Conservation (phyloP, 2,329 filamentous ascomycete genomes). For the Colletotrichum higginsianum region DNA sequence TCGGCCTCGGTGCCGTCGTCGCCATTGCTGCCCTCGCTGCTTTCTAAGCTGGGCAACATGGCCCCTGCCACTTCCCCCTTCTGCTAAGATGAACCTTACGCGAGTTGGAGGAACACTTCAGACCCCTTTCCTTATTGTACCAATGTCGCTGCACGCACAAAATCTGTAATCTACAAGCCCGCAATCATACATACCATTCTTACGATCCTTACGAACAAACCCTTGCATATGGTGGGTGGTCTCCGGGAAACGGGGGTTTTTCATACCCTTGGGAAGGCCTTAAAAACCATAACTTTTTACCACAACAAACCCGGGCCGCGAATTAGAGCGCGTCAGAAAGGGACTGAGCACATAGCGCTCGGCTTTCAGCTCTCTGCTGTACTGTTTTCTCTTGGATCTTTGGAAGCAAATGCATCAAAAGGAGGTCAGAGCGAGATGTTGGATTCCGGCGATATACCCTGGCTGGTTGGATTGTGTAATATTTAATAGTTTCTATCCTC, state of each 20-base stretch:
- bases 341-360: not conserved
- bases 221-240: slow-evolving; percentile 45
- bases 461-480: slow-evolving; percentile 41
- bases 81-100: slow-evolving; percentile 23
- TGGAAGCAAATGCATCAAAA: slow-evolving; percentile 23
- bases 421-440: slow-evolving; percentile 29
- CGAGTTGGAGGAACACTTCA: slow-evolving; percentile 37
- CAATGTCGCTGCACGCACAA: slow-evolving; percentile 41
- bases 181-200: slow-evolving; percentile 60
- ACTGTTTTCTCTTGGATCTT: slow-evolving; percentile 10
- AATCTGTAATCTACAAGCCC: slow-evolving; percentile 36
- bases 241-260: slow-evolving; percentile 18
- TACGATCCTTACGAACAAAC: slow-evolving; percentile 71
- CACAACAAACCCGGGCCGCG: slow-evolving; percentile 15
- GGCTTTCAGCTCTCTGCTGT: slow-evolving; percentile 16
- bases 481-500: slow-evolving; percentile 31
- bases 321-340: slow-evolving; percentile 30
- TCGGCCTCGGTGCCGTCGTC: slow-evolving; percentile 62
- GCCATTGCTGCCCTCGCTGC: slow-evolving; percentile 60
- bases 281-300: slow-evolving; percentile 1
- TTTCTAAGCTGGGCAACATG: slow-evolving; percentile 28
- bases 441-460: slow-evolving; percentile 30
- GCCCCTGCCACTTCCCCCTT: slow-evolving; percentile 6
- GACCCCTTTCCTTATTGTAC: slow-evolving; percentile 45
- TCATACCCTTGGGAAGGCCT: not conserved